Evolutionary conservation across 2,329 filamentous ascomycete species (phyloP).

Genomic region (Chlorencoelia australis): DNA sequence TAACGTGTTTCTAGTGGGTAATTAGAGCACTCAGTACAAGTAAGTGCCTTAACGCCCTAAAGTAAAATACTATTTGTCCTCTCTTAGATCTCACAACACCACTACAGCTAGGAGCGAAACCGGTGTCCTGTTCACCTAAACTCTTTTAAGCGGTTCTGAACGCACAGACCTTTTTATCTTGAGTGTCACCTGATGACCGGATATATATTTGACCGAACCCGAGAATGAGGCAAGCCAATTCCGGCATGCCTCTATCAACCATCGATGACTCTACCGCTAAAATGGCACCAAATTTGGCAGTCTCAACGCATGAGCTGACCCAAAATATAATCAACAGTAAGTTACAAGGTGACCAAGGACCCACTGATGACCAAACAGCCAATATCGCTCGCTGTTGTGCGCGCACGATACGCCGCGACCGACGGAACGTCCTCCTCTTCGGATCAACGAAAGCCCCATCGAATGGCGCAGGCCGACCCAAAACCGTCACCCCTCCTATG

Average conservation of each 20-base stretch:
- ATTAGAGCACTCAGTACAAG: too few species aligned
- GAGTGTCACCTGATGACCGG: background rate
- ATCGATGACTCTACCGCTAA: background rate
- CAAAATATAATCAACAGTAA: background rate
- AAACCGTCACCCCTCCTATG: background rate
- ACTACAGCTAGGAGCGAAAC: background rate
- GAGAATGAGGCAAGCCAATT: conserved; percentile 19
- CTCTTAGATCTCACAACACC: too few species aligned
- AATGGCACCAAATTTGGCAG: background rate
- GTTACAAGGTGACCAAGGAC: background rate
- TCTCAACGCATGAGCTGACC: background rate
- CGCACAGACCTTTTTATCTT: background rate
- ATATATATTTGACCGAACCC: background rate
- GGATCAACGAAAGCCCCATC: conserved; percentile 2
- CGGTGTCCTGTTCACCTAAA: background rate
- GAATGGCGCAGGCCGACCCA: background rate
- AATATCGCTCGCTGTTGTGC: conserved; percentile 1
- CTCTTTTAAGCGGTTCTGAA: background rate
- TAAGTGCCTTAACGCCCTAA: too few species aligned
- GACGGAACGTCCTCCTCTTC: conserved; percentile 1
- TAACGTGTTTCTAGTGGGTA: too few species aligned
- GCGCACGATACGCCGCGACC: background rate
- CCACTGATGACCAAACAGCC: conserved; percentile 3
- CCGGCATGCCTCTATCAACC: conserved; percentile 2
- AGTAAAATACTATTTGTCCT: too few species aligned